Evolutionary conservation across 306 rosid species (phyloP), one percentile per base, ranked within the genome.

Genomic region (Glycine tomentella): DNA sequence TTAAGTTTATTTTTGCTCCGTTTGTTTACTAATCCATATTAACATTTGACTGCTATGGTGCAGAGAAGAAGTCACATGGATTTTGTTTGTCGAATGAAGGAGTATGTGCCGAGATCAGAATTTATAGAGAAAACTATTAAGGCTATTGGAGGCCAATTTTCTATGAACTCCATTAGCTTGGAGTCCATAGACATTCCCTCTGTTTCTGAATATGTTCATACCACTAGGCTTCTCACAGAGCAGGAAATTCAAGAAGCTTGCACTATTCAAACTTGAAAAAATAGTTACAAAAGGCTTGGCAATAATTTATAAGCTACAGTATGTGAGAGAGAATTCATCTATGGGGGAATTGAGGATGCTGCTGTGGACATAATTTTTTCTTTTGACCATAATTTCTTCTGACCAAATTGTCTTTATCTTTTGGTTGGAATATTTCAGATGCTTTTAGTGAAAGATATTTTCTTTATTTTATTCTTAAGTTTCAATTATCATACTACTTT

Each of bases 21-120:
- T 3, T 36, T 57, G 52, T 79, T 81, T 81, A 65, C 50, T 50
- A 4, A 46, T 81, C 25, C 0, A 25, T 59, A 13, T 72, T 74
- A 10, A 72, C 69, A 50, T 56, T 51, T 74, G 76, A 20, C 55
- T 63, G 55, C 72, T 51, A 67, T n/a, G 84, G 3, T 84, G 82
- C 86, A 95, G 97, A 92, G 89, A 12, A 88, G 99, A 67, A 80
- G 42, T 68, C 97, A 93, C 78, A 80, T 38, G 64, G 97, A 95
- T 74, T 95, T 93, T 78, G 64, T 95, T 76, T 93, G 94, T 87
- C 49, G 90, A 85, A 84, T 91, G 97, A 95, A 90, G 84, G 93
- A 95, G 57, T 80, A 84, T 75, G 74, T 92, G 84, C 86, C 97
- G 55, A 88, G 99, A 86, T 86, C 89, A 25, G 75, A 79, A 58